phyloP scores from a whole-genome alignment of 345 rosid genomes.

The Eucalyptus cloeziana region DNA sequence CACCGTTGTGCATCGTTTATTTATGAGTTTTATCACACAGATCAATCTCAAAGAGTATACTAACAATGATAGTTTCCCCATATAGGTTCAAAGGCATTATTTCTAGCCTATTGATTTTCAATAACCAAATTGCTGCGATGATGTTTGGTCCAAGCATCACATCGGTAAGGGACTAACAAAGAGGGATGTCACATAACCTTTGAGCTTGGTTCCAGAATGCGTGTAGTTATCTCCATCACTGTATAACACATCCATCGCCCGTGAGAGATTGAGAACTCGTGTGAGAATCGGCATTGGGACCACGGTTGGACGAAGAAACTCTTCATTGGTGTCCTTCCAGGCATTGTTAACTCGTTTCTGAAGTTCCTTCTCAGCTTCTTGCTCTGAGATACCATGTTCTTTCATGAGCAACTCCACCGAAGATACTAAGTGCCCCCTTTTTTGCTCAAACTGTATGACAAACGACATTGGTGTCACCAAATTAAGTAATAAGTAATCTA shows the following conservation, averaged over 20 bases:
- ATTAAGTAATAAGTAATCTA: not conserved
- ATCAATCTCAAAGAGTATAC: not conserved
- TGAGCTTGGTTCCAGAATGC: not conserved
- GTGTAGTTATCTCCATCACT: conserved; percentile 10
- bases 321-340: conserved; percentile 28
- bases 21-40: not conserved
- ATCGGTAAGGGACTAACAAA: not conserved
- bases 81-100: not conserved
- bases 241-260: conserved; percentile 7
- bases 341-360: not conserved
- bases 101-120: not conserved
- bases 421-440: conserved; percentile 2
- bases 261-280: conserved; percentile 1
- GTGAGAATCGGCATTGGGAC: conserved; percentile 1
- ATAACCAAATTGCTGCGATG: not conserved
- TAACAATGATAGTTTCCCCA: not conserved
- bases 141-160: not conserved
- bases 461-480: not conserved
- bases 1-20: not conserved
- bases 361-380: not conserved
- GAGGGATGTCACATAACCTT: not conserved
- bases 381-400: not conserved
- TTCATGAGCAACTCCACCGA: conserved; percentile 19
- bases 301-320: not conserved
- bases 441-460: not conserved